These are phyloP conservation scores for Brachypodium distachyon DNA, from an alignment of 202 grass and related monocot genomes.

Conservation along the genomic window DNA sequence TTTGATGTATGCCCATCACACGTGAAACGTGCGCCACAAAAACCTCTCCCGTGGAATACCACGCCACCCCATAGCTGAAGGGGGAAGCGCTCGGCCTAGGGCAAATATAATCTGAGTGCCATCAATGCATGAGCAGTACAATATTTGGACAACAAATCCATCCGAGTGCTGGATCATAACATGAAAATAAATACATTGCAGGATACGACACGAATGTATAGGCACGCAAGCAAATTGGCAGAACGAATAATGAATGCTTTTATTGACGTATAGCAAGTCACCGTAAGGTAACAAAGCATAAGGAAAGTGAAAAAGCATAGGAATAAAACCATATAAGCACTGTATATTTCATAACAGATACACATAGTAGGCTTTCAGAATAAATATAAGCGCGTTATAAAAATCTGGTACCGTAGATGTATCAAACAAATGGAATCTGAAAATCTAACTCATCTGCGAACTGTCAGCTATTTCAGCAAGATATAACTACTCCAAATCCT, in stretches of 20 bases:
- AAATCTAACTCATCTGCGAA: not conserved
- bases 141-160: not conserved
- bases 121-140: not conserved
- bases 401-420: not conserved
- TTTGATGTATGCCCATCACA: slow-evolving; percentile 70
- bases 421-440: not conserved
- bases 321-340: too few species aligned
- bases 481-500: not conserved
- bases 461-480: not conserved
- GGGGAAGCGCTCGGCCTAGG: slow-evolving; percentile 75
- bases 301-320: too few species aligned
- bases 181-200: not conserved
- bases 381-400: not conserved
- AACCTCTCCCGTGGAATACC: slow-evolving; percentile 91
- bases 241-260: too few species aligned
- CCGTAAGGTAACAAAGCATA: too few species aligned
- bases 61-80: slow-evolving; percentile 63
- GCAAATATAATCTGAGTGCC: slow-evolving; percentile 14
- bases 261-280: too few species aligned
- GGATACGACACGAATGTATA: not conserved
- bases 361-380: not conserved
- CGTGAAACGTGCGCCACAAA: slow-evolving; percentile 60
- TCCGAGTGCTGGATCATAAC: not conserved
- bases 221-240: not conserved
- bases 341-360: not conserved